Base-by-base conservation (phyloP, 371 early-diverging fungal species). In the Haplosporangium sp. region DNA sequence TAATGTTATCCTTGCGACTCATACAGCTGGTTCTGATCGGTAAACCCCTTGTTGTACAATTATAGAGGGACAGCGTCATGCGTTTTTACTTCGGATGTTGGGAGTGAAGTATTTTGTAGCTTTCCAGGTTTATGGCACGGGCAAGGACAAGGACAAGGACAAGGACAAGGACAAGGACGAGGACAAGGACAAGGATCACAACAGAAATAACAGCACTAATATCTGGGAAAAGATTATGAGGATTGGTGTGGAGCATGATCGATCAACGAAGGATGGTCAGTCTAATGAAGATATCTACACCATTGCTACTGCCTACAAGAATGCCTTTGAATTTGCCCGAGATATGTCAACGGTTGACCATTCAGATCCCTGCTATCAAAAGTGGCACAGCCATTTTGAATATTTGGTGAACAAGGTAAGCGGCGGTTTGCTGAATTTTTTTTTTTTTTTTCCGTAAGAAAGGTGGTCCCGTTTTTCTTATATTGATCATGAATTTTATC, bases 211-310 rank as follows among this genome's bases (percentile, higher is more conserved):
- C n/a, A n/a, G n/a, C n/a, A n/a, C n/a, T n/a, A 59, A 59, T 55
- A 50, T 79, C 9, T 79, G 80, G 80, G 73, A 79, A 7, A 79
- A 62, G 23, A 36, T 73, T 11, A 47, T 79, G 14, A 51, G 69
- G 46, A 73, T 73, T 45, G 80, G 73, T 0, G 68, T 23, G 7
- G 73, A 73, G 20, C 65, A 54, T 47, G 73, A 79, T 14, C 64
- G 42, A 51, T 55, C 68, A 53, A 73, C 69, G 2, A 62, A 67
- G 38, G 67, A 67, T 12, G 64, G 46, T n/a, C 62, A 55, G 45
- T 53, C 36, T 14, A 43, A 20, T 8, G 51, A 59, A 12, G 77
- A 76, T 20, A 51, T 58, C 9, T 12, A 29, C 6, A 41, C 56
- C 13, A 43, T 71, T 16, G 16, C 67, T 40, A 45, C 20, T 1